Evolutionary conservation across 2,329 filamentous ascomycete genomes (phyloP), one percentile per base, ranked within the genome.

Genomic region (Diaporthe ampelina): DNA sequence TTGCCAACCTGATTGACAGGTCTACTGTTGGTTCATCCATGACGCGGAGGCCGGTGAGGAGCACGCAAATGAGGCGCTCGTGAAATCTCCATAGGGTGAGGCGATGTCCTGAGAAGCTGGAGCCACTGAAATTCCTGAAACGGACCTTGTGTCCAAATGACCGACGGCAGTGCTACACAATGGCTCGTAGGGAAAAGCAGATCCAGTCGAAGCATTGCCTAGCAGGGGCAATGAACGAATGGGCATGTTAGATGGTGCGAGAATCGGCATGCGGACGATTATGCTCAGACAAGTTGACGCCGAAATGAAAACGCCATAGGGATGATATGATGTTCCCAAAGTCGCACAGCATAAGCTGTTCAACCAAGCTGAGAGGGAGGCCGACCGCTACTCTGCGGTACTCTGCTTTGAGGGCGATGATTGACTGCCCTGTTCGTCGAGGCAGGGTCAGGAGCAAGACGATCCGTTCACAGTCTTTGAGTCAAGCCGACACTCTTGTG

Each of bases 51-150:
- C 67, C 67, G 52, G 54, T 68, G 67, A 71, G 59, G 45, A 50
- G 40, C 29, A 7, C 5, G 26, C 43, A 73, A 61, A 61, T 73
- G 50, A 67, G 70, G 71, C 50, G 35, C 48, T 74, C 72, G 59
- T 68, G 67, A 69, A 35, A 57, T 63, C 71, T 29, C n/a, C 74
- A 59, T 58, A 43, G 37, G 73, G 73, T 50, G 63, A 73, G 67
- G 71, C 59, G 45, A 54, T 43, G 37, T 19, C 40, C 35, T 56
- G 59, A 68, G 43, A 56, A 11, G 48, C 43, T 57, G 74, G 59
- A 70, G 48, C 59, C 72, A 74, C 58, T 69, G 35, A n/a, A 24
- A 52, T 26, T 40, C 67, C 19, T 52, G 58, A 52, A 19, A 48
- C 43, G 45, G 29, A 21, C 52, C 26, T 17, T 24, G 61, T 48